Evolutionary conservation across 1,284 basidiomycete species (phyloP), one percentile per base, ranked within the genome.

Genomic region (Abortiporus biennis): DNA sequence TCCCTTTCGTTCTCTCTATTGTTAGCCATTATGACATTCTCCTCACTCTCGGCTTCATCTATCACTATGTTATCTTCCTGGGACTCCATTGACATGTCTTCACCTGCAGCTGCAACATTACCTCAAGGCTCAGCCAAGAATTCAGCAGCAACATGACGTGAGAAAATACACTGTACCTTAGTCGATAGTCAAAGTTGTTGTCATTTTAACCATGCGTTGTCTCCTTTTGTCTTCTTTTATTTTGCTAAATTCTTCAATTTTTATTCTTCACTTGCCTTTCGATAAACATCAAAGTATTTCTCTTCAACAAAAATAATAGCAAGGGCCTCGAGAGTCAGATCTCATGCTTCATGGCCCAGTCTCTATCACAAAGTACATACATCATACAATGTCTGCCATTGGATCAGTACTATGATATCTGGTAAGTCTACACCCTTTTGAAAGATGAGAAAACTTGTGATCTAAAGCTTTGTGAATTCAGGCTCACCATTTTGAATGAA

Each of bases 351-450:
- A 8, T 47, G 43, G 0, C 53, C 51, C 29, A 54, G 44, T n/a
- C 53, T 41, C 33, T 54, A 51, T 49, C 46, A 48, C 12, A 53
- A 27, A 3, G 44, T 47, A n/a, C 34, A 31, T 11, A 49, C 15
- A 20, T 30, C 40, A n/a, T 38, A 42, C 0, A 37, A 41, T n/a
- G 33, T 23, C 5, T 47, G 47, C 60, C 59, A 67, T 39, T 66
- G 63, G 1, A 64, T 44, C 8, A 63, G 53, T 2, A 65, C 16
- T n/a, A 45, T 22, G 12, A 68, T 53, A 46, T 65, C 54, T 0
- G 54, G 52, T 6, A 66, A 17, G 43, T 65, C 59, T 21, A 65
- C 49, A 13, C 63, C 61, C 63, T 65, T 35, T 22, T n/a, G n/a
- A n/a, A n/a, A n/a, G n/a, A n/a, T n/a, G n/a, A n/a, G n/a, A 22